These are phyloP conservation scores for Puccinia coronata DNA, from an alignment of 1,284 basidiomycete species.

Conservation along the genomic window DNA sequence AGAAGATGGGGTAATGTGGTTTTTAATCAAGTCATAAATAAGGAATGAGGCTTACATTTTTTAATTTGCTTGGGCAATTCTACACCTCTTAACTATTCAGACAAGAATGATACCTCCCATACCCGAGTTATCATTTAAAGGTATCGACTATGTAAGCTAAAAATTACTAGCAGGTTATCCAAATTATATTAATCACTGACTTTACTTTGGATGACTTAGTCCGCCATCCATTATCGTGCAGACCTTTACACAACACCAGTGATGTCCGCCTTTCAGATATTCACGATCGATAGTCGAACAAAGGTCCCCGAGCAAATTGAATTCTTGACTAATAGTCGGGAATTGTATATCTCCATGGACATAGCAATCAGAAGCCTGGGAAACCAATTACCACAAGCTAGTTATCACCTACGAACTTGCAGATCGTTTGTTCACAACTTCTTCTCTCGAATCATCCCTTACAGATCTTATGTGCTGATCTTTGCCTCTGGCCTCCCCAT, in stretches of 20 bases:
- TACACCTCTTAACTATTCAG: background rate
- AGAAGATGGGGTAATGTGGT: slow-evolving; percentile 7
- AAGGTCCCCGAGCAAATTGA: slow-evolving; percentile 17
- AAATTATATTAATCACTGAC: background rate
- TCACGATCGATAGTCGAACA: background rate
- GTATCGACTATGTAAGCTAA: slow-evolving; percentile 21
- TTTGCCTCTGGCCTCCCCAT: background rate
- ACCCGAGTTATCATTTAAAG: slow-evolving; percentile 31
- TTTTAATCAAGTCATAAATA: too few relatives aligned
- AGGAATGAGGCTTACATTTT: background rate
- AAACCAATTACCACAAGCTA: background rate
- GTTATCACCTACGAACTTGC: background rate
- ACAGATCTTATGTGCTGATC: background rate
- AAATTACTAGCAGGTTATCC: background rate
- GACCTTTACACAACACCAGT: slow-evolving; percentile 13
- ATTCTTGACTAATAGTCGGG: background rate
- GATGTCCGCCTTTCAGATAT: slow-evolving; percentile 23
- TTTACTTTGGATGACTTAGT: background rate
- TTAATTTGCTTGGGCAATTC: background rate
- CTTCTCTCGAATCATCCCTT: background rate
- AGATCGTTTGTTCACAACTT: slow-evolving; percentile 22
- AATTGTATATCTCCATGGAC: slow-evolving; percentile 14
- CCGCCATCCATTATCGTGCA: slow-evolving; percentile 10
- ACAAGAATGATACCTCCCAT: slow-evolving; percentile 30
- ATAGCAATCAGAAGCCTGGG: slow-evolving; percentile 21